Percentiles rank a stretch among this genome's conserved stretches.
These are phyloP conservation scores for Narthecium ossifragum DNA, from an alignment of 106 monocot species.

Conservation along the genomic window DNA sequence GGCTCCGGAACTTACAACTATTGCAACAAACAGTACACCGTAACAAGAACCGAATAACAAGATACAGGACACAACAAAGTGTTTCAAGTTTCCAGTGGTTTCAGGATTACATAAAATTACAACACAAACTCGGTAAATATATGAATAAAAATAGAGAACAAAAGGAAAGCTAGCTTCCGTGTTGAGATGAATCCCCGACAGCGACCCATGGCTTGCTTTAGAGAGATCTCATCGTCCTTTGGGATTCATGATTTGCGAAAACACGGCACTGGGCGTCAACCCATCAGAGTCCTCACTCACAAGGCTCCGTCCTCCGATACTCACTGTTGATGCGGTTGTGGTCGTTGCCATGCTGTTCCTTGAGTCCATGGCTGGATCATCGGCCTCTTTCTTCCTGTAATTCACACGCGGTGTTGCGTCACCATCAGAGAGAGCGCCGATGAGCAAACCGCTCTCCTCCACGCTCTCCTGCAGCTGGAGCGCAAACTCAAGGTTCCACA, in stretches of 20 bases:
- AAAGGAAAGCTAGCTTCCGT: neutral
- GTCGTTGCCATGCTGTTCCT: slow-evolving; percentile 18
- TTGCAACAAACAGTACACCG: too few relatives aligned
- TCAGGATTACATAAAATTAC: neutral
- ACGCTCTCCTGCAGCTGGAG: slow-evolving; percentile 60
- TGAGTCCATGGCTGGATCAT: slow-evolving; percentile 12
- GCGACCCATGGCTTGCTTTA: too few relatives aligned
- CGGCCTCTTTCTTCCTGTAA: slow-evolving; percentile 12
- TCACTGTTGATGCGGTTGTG: slow-evolving; percentile 36
- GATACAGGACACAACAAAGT: too few relatives aligned
- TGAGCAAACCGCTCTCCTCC: slow-evolving; percentile 26
- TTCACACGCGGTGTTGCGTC: slow-evolving; percentile 3
- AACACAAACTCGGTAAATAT: neutral
- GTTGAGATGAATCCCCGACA: neutral
- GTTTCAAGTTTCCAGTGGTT: too few relatives aligned
- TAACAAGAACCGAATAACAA: too few relatives aligned
- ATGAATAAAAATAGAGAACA: neutral
- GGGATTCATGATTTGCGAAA: slow-evolving; percentile 71
- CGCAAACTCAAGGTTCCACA: slow-evolving; percentile 84
- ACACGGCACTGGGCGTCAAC: slow-evolving; percentile 59
- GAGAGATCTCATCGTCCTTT: slow-evolving; percentile 42
- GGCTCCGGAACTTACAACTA: too few relatives aligned
- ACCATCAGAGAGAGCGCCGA: slow-evolving; percentile 14
- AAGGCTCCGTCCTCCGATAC: slow-evolving; percentile 42
- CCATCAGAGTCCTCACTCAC: slow-evolving; percentile 31